Evolutionary conservation across 1,284 basidiomycete species (phyloP), one percentile per base, ranked within the genome.

Genomic region (Tremellales sp.): DNA sequence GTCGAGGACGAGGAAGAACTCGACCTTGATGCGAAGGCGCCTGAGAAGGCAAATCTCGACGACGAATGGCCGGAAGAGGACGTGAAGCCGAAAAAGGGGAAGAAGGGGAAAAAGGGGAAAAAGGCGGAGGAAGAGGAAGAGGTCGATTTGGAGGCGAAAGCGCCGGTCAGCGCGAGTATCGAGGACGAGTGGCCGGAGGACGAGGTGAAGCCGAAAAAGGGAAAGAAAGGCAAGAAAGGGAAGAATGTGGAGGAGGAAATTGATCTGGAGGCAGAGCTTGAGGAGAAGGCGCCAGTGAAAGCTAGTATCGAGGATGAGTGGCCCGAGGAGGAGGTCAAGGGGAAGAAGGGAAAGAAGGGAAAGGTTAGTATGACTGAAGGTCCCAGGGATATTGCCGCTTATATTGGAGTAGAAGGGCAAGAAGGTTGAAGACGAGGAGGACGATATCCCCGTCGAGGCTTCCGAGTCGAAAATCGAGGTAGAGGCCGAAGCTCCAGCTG

Each of bases 221-320:
- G 74, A 25, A 75, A 75, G 54, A 72, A 70, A 57, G 68, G 70
- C 28, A 82, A 81, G 65, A 82, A 81, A 70, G 76, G 73, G 34
- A 63, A 63, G 43, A 60, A 60, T 45, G 53, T 39, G 9, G 50
- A 75, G 14, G 75, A 74, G 31, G 58, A 64, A 43, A 58, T 54
- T 9, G 48, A 60, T 4, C 25, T 54, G 52, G 56, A 53, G 27
- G 45, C 56, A 19, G 71, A 46, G 61, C 67, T 36, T 44, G 70
- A n/a, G 55, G 66, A 26, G 55, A 63, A 54, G 46, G 52, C 48
- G 42, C 58, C 40, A 43, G 66, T 44, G 60, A 51, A 55, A 32
- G 66, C 68, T 5, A 69, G 57, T 18, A 43, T 60, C 24, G 60
- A 56, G 39, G 65, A 62, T 36, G 65, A 64, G 47, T 61, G 61